phyloP scores from a whole-genome alignment of 106 monocot species.

The Acorus gramineus region DNA sequence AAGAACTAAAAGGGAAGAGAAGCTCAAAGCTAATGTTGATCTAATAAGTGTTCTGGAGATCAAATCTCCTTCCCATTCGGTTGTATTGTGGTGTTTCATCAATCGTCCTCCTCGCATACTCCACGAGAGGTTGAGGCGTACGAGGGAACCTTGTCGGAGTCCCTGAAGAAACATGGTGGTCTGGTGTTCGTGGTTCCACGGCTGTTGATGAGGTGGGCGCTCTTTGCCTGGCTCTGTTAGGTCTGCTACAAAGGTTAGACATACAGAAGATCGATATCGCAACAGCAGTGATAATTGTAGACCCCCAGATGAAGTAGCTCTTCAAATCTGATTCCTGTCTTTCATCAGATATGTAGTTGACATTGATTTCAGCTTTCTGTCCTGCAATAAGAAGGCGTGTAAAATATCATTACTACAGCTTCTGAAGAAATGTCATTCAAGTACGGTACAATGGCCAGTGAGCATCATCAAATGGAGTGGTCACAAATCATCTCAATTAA shows the following conservation, averaged over 20 bases:
- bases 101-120: conserved; percentile 77
- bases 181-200: conserved; percentile 9
- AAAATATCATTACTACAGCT: too few relatives aligned
- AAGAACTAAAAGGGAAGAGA: too few relatives aligned
- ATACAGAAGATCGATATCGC: conserved; percentile 15
- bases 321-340: neutral
- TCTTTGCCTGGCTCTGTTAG: conserved; percentile 16
- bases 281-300: conserved; percentile 26
- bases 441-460: too few relatives aligned
- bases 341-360: conserved; percentile 34
- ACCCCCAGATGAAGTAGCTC: conserved; percentile 20
- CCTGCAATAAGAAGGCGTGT: conserved; percentile 27
- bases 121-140: conserved; percentile 75
- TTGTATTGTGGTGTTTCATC: conserved; percentile 92
- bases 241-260: conserved; percentile 11
- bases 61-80: conserved; percentile 43
- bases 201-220: conserved; percentile 1
- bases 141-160: conserved; percentile 12
- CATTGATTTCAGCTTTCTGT: conserved; percentile 56
- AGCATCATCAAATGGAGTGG: too few relatives aligned
- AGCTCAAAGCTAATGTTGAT: neutral
- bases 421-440: too few relatives aligned
- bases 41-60: conserved; percentile 78
- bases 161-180: neutral
- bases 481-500: too few relatives aligned